A percentile compares a stretch with the other conserved stretches of the same genome.
Evolutionary conservation across 495 filamentous ascomycete genomes (phyloP).

Genomic region (Articulospora tetracladia): DNA sequence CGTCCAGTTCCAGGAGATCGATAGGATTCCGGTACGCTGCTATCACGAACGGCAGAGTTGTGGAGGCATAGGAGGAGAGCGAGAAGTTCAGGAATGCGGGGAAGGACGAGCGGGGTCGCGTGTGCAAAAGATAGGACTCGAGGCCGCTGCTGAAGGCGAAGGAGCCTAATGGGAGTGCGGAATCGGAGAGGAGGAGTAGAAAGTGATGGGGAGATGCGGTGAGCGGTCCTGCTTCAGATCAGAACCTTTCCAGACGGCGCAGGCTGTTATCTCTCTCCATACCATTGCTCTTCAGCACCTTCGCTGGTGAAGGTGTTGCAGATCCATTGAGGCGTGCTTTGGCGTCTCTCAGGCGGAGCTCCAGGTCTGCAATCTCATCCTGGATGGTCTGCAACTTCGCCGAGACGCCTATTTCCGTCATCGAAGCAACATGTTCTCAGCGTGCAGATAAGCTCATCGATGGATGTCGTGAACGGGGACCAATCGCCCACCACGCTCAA

Average conservation of each 20-base stretch:
- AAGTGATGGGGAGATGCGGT: conserved; percentile 52
- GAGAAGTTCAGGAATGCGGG: conserved; percentile 75
- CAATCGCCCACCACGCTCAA: background rate
- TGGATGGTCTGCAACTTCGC: conserved; percentile 29
- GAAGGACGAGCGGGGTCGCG: conserved; percentile 52
- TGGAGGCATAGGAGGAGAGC: conserved; percentile 70
- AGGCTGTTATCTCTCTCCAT: conserved; percentile 1
- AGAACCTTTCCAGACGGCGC: conserved; percentile 11
- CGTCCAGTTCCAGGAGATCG: conserved; percentile 62
- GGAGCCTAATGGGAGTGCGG: conserved; percentile 89
- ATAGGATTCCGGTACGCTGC: conserved; percentile 64
- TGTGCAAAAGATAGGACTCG: conserved; percentile 90
- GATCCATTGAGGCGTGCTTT: conserved; percentile 26
- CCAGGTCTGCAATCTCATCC: conserved; percentile 51
- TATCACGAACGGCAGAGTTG: conserved; percentile 80
- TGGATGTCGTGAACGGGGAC: background rate
- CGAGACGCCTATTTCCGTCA: conserved; percentile 15
- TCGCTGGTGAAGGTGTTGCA: conserved; percentile 5
- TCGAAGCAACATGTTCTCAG: conserved; percentile 15
- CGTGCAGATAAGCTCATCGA: background rate
- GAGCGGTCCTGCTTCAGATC: conserved; percentile 14
- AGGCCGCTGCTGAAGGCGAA: conserved; percentile 95
- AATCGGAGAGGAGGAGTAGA: conserved; percentile 90
- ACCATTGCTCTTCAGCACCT: conserved; percentile 14
- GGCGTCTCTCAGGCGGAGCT: conserved; percentile 41